These are phyloP conservation scores for Mortierella sp. DNA, from an alignment of 371 early-diverging fungal genomes.

Conservation along the genomic window DNA sequence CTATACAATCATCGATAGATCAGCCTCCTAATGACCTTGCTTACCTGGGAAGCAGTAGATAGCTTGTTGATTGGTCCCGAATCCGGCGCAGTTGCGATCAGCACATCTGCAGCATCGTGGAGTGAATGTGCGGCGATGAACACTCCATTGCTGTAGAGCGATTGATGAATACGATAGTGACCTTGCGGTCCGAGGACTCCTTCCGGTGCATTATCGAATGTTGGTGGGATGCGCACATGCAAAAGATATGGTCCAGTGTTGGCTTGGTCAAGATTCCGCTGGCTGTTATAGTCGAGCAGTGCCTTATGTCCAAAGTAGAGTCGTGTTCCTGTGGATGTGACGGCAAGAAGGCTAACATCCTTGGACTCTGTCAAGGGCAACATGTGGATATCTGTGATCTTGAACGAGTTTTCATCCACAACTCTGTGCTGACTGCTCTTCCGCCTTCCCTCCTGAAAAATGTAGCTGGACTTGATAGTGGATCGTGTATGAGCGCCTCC, in stretches of 20 bases:
- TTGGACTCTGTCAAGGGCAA: conserved; percentile 43
- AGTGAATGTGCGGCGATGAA: conserved; percentile 70
- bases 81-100: conserved; percentile 69
- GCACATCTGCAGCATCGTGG: conserved; percentile 69
- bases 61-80: conserved; percentile 62
- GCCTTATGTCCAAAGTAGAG: conserved; percentile 75
- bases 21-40: not conserved
- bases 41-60: conserved; percentile 42
- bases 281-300: conserved; percentile 31
- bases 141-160: conserved; percentile 70
- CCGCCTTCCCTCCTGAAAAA: conserved; percentile 45
- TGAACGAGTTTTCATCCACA: conserved; percentile 43
- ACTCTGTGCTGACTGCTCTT: conserved; percentile 47
- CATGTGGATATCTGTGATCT: conserved; percentile 44
- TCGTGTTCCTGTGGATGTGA: conserved; percentile 66
- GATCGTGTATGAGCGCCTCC: conserved; percentile 13
- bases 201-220: conserved; percentile 49
- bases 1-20: too few relatives aligned
- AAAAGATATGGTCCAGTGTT: conserved; percentile 72
- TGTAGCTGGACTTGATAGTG: conserved; percentile 22
- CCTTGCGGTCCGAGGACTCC: conserved; percentile 32
- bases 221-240: conserved; percentile 79
- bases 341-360: conserved; percentile 28
- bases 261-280: conserved; percentile 27
- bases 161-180: conserved; percentile 63